Conservation (phyloP, 495 filamentous ascomycete genomes). For the Aspergillus saccharolyticus region DNA sequence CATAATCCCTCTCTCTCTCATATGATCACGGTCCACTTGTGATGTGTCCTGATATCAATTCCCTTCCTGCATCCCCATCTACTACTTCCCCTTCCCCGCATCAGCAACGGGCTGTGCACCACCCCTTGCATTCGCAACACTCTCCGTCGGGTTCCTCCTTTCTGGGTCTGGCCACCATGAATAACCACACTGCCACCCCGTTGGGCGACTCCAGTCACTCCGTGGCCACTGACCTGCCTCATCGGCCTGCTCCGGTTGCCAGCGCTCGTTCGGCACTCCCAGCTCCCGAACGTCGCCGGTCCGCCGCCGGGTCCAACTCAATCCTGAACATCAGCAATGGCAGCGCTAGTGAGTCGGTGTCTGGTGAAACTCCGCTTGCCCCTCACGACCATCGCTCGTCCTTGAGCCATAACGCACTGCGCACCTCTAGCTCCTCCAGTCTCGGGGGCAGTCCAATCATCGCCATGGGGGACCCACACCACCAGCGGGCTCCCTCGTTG, state of each 20-base stretch:
- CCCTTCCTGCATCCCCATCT: constrained; percentile 59
- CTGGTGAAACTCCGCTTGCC: constrained; percentile 38
- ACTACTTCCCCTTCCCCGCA: constrained; percentile 36
- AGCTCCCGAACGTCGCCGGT: constrained; percentile 49
- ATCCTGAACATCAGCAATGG: constrained; percentile 55
- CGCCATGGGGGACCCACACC: constrained; percentile 54
- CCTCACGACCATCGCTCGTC: constrained; percentile 39
- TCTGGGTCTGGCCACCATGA: constrained; percentile 24
- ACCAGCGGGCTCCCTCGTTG: constrained; percentile 69
- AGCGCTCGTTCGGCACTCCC: constrained; percentile 45
- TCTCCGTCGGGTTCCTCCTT: constrained; percentile 19
- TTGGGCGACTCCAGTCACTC: constrained; percentile 6
- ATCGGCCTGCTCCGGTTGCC: constrained; percentile 42
- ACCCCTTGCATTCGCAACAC: constrained; percentile 11
- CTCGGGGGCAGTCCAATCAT: constrained; percentile 55
- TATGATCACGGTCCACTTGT: not conserved
- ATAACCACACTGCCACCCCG: constrained; percentile 16
- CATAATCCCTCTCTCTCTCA: no score
- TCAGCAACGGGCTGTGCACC: constrained; percentile 25
- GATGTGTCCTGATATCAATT: constrained; percentile 73
- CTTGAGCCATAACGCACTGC: constrained; percentile 43
- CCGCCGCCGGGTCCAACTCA: constrained; percentile 66
- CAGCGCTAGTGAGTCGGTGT: constrained; percentile 39
- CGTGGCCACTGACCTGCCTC: constrained; percentile 32
- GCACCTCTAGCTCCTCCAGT: constrained; percentile 52